phyloP scores from a whole-genome alignment of 2,329 filamentous ascomycete species.

The Paraconiothyrium sp. region DNA sequence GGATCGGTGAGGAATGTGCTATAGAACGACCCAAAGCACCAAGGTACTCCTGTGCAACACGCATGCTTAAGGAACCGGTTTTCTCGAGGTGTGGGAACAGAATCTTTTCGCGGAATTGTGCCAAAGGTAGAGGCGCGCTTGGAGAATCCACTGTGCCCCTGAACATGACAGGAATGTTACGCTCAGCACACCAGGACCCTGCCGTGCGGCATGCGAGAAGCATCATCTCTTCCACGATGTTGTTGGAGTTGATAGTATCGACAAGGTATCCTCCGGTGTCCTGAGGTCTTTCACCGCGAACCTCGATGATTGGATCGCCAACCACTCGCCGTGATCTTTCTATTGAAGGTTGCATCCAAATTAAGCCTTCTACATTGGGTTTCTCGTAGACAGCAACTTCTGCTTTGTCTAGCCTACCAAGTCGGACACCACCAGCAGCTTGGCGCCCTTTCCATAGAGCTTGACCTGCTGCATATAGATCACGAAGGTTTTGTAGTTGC shows the following conservation, averaged over 20 bases:
- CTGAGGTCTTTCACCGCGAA: constrained; percentile 22
- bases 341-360: constrained; percentile 53
- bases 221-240: constrained; percentile 59
- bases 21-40: constrained; percentile 53
- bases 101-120: constrained; percentile 44
- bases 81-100: constrained; percentile 49
- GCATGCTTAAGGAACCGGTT: constrained; percentile 45
- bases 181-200: constrained; percentile 61
- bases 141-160: constrained; percentile 50
- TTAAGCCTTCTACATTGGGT: constrained; percentile 41
- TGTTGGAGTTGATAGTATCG: constrained; percentile 30
- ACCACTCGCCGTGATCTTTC: constrained; percentile 48
- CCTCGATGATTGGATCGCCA: constrained; percentile 57
- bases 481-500: constrained; percentile 45
- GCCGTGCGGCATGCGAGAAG: constrained; percentile 63
- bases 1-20: constrained; percentile 57
- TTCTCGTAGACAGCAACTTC: constrained; percentile 51
- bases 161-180: constrained; percentile 62
- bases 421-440: constrained; percentile 50
- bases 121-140: constrained; percentile 16
- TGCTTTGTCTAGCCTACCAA: constrained; percentile 34
- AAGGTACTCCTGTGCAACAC: constrained; percentile 54
- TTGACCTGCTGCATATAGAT: constrained; percentile 48
- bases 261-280: constrained; percentile 16
- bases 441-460: constrained; percentile 44